Evolutionary conservation across 108 stramenopile species (phyloP).

Genomic region (Pseudonitzschia pungens): DNA sequence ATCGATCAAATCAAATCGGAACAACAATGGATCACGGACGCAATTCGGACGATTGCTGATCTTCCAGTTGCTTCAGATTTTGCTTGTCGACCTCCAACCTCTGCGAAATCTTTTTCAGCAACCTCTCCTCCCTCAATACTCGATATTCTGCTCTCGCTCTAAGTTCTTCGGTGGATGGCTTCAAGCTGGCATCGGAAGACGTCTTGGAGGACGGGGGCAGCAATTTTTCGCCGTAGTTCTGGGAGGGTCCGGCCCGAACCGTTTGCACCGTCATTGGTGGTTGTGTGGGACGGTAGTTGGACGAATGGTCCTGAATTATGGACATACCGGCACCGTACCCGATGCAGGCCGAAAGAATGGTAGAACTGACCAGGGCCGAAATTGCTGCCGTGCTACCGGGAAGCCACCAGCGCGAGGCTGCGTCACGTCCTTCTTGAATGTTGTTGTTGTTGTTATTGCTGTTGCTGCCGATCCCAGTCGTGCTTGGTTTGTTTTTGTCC

Average conservation of each 20-base stretch:
- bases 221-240: no score
- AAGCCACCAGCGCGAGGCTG: constrained; percentile 10
- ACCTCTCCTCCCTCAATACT: constrained; percentile 19
- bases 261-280: background rate
- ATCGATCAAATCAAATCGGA: no score
- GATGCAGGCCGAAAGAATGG: constrained; percentile 34
- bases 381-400: constrained; percentile 19
- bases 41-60: constrained; percentile 11
- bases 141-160: constrained; percentile 15
- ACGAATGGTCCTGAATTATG: constrained; percentile 6
- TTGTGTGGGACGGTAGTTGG: background rate
- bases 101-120: constrained; percentile 17
- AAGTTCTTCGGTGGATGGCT: constrained; percentile 8
- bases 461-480: background rate
- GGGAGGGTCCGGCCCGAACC: no score
- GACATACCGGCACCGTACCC: constrained; percentile 34
- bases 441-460: background rate
- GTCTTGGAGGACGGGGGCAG: background rate
- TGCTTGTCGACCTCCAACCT: constrained; percentile 25
- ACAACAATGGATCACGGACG: background rate
- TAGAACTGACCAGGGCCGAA: constrained; percentile 18
- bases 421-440: background rate
- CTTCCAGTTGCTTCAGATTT: background rate
- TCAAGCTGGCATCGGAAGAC: background rate
- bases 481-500: background rate